Base-by-base conservation (phyloP, 495 filamentous ascomycete species). In the Parachaetomium inaequale region DNA sequence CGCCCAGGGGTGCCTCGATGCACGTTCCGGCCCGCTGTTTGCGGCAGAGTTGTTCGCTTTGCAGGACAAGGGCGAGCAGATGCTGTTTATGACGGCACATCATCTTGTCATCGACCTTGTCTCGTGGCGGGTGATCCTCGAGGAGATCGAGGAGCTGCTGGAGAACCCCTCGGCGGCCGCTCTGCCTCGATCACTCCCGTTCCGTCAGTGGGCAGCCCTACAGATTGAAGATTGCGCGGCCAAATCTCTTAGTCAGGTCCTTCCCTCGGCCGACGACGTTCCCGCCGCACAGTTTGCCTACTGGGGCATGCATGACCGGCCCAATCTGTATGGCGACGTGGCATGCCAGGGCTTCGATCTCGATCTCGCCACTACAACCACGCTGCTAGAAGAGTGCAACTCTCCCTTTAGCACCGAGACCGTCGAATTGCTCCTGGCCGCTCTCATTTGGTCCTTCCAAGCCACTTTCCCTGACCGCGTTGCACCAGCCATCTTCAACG, bases 21-120 rank as follows among this genome's bases (percentile, higher is more conserved):
- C 70, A 70, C 29, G 66, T 63, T 28, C 67, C 58, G 42, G 74
- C 70, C 62, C 66, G 68, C 15, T 83, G 79, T 62, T 64, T 74
- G 66, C 61, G 0, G 64, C 62, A 21, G 68, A 67, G 34, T 26
- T 36, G 49, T 78, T 40, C 46, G 66, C 17, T 61, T 66, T 15
- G 10, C 23, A 54, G 4, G 46, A 52, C 45, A 32, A 57, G 4
- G 32, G 49, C 21, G 64, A 69, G 2, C 72, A 78, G 53, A 60
- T 79, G 1, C 57, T 87, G 11, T 85, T 83, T 17, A 70, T 88
- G 71, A 78, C 78, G 25, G 83, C 75, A 7, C 84, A 87, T 58
- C 85, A 87, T 62, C 63, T 85, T 11, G 81, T 86, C 7, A 76
- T 87, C 36, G 85, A 88, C 57, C 79, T 86, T 36, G 84, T 87